phyloP scores from a whole-genome alignment of 2,329 filamentous ascomycete genomes.

The Diaporthe caulivora region DNA sequence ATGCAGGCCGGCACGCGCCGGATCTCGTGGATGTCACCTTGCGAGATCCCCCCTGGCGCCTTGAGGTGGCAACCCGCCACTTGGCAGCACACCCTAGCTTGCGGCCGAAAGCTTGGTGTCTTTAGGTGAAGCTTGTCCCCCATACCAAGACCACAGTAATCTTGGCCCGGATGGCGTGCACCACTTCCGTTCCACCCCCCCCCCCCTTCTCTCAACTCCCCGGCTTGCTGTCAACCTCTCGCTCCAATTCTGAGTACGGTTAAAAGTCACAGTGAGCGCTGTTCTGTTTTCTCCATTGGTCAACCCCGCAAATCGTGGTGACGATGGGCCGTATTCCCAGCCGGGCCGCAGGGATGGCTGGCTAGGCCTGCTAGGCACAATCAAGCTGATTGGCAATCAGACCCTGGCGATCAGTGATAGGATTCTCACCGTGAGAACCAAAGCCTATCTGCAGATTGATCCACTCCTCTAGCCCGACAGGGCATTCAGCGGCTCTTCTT shows the following conservation, averaged over 20 bases:
- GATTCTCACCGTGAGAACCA: not conserved
- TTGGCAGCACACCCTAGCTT: not conserved
- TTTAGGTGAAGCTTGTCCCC: not conserved
- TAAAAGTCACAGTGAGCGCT: not conserved
- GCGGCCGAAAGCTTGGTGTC: not conserved
- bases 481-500: not conserved
- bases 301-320: not conserved
- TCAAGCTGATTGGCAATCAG: constrained; percentile 5
- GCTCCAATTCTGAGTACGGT: not conserved
- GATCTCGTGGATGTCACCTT: not conserved
- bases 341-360: not conserved
- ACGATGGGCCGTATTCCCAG: not conserved
- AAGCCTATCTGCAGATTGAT: not conserved
- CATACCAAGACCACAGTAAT: not conserved
- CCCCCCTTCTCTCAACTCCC: not conserved
- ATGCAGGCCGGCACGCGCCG: not conserved
- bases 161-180: not conserved
- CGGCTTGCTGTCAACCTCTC: not conserved
- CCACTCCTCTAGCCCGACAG: not conserved
- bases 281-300: not conserved
- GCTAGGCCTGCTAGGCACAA: not conserved
- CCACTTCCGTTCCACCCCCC: not conserved
- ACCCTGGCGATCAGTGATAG: not conserved
- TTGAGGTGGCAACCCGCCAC: not conserved
- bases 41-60: not conserved